A percentile compares a stretch with the other conserved stretches of the same genome.
Conservation (phyloP, 2,329 filamentous ascomycete genomes). For the Penicillium sp. region DNA sequence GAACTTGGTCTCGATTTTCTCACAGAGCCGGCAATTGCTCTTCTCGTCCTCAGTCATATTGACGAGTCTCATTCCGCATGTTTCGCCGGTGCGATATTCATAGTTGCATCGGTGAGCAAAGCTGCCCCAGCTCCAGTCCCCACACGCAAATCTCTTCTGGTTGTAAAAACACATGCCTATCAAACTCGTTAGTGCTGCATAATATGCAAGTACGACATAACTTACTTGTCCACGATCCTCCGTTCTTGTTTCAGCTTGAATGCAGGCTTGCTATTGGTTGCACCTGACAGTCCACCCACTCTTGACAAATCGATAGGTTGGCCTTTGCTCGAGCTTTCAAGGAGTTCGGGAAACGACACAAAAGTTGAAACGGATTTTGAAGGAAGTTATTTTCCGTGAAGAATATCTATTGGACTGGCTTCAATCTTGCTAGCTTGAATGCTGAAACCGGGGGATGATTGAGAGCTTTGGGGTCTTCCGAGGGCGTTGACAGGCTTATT, state of each 20-base stretch:
- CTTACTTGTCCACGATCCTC: constrained; percentile 33
- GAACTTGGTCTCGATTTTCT: constrained; percentile 83
- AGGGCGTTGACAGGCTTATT: constrained; percentile 39
- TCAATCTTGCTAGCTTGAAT: constrained; percentile 17
- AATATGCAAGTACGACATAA: constrained; percentile 27
- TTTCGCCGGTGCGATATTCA: constrained; percentile 94
- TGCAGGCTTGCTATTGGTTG: constrained; percentile 34
- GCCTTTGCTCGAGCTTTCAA: constrained; percentile 26
- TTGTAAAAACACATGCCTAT: constrained; percentile 92
- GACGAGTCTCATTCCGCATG: constrained; percentile 89
- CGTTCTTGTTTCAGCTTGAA: constrained; percentile 37
- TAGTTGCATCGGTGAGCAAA: constrained; percentile 92
- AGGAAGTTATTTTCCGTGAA: constrained; percentile 21
- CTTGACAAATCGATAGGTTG: constrained; percentile 37
- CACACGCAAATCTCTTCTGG: constrained; percentile 79
- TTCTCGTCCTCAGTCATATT: constrained; percentile 67
- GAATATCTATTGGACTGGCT: constrained; percentile 22
- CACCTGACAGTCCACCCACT: constrained; percentile 24
- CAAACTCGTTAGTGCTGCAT: constrained; percentile 31
- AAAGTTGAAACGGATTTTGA: constrained; percentile 27
- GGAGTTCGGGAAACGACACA: constrained; percentile 8
- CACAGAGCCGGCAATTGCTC: constrained; percentile 78
- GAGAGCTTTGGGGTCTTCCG: constrained; percentile 23
- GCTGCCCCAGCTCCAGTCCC: constrained; percentile 92
- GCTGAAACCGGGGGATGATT: constrained; percentile 35